Evolutionary conservation across 1,139 yeast genomes (phyloP).

Genomic region (Trichomonascaceae sp.): DNA sequence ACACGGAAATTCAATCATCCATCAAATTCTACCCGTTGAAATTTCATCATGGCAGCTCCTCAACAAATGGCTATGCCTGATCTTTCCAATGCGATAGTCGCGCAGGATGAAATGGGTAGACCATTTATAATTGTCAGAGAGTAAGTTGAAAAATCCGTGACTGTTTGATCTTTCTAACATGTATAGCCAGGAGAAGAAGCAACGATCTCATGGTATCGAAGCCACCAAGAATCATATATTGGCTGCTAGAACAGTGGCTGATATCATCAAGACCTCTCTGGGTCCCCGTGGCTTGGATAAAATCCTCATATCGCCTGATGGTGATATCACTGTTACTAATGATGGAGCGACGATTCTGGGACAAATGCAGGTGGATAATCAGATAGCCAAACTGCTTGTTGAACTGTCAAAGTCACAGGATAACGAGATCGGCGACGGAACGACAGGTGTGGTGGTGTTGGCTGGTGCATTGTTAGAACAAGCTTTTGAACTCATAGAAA

Average conservation of each 20-base stretch:
- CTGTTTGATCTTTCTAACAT: slow-evolving; percentile 1
- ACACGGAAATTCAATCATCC: not conserved
- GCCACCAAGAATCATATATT: slow-evolving; percentile 89
- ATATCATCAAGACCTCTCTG: slow-evolving; percentile 82
- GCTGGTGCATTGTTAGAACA: slow-evolving; percentile 94
- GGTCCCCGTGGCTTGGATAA: slow-evolving; percentile 99
- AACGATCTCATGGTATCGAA: slow-evolving; percentile 87
- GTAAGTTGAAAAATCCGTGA: slow-evolving; percentile 17
- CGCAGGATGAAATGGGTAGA: slow-evolving; percentile 98
- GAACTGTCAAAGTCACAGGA: slow-evolving; percentile 95
- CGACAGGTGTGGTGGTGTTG: slow-evolving; percentile 96
- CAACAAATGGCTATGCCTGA: slow-evolving; percentile 73
- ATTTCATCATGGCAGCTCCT: slow-evolving; percentile 15
- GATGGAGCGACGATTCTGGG: slow-evolving; percentile 97
- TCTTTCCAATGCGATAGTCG: slow-evolving; percentile 94
- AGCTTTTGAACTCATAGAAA: slow-evolving; percentile 88
- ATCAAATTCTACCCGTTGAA: not conserved
- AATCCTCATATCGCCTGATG: slow-evolving; percentile 87
- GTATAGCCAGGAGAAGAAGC: slow-evolving; percentile 72
- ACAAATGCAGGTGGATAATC: slow-evolving; percentile 94
- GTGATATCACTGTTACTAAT: slow-evolving; percentile 95
- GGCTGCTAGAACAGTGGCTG: slow-evolving; percentile 94
- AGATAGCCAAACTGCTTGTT: slow-evolving; percentile 90
- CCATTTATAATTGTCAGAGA: slow-evolving; percentile 97
- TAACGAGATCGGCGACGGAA: slow-evolving; percentile 98